Conservation (phyloP, 2,329 filamentous ascomycete species). For the Fusarium sulawesiense region DNA sequence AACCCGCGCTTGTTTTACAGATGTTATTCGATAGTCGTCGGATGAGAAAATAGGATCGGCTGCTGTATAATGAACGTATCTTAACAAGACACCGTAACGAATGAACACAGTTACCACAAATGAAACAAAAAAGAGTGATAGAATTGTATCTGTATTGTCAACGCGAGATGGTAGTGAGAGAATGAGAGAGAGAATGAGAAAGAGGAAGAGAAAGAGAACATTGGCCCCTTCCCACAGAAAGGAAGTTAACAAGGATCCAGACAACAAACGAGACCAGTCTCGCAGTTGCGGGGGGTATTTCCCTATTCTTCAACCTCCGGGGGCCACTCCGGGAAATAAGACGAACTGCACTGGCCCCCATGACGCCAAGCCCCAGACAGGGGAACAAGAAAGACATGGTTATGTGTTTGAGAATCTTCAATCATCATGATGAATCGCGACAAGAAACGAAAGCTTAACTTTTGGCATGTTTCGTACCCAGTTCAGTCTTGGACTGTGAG, state of each 20-base stretch:
- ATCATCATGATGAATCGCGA: neutral
- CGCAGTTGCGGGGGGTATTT: slow-evolving; percentile 19
- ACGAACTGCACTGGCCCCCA: slow-evolving; percentile 27
- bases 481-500: too few species aligned
- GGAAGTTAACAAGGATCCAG: too few species aligned
- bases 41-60: neutral
- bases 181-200: neutral
- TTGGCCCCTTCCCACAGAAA: slow-evolving; percentile 24
- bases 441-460: neutral
- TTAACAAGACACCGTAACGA: neutral
- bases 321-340: slow-evolving; percentile 27
- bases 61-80: neutral
- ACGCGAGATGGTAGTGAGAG: slow-evolving; percentile 2
- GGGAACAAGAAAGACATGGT: slow-evolving; percentile 14
- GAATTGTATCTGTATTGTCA: neutral
- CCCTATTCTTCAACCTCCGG: slow-evolving; percentile 5
- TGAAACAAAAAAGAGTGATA: neutral
- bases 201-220: slow-evolving; percentile 16
- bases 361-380: slow-evolving; percentile 37
- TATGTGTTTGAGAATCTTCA: neutral
- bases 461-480: neutral
- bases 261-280: slow-evolving; percentile 5
- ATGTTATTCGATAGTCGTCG: neutral
- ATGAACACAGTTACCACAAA: neutral
- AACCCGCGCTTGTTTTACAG: neutral